Evolutionary conservation across 2,329 filamentous ascomycete species (phyloP).

Genomic region (Cladosporium oxysporum): DNA sequence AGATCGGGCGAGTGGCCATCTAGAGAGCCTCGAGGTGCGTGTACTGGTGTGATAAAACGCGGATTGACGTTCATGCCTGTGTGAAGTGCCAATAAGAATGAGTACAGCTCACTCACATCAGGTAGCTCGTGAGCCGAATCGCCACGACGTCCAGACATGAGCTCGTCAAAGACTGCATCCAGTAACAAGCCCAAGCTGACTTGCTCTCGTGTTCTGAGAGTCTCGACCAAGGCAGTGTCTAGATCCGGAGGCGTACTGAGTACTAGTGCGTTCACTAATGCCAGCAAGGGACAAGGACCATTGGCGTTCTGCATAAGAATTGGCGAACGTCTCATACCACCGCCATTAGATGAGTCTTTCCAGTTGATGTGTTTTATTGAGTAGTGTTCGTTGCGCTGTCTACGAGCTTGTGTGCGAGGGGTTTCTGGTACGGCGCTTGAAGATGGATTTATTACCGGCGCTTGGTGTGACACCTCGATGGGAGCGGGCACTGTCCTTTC

Average conservation of each 20-base stretch:
- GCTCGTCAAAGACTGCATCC: constrained; percentile 88
- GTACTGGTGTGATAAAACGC: constrained; percentile 65
- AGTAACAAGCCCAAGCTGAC: constrained; percentile 83
- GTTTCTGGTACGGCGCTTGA: constrained; percentile 39
- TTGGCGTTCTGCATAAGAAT: constrained; percentile 92
- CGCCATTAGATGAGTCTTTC: constrained; percentile 68
- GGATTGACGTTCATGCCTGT: constrained; percentile 99
- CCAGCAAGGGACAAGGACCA: constrained; percentile 88
- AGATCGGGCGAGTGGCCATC: constrained; percentile 34
- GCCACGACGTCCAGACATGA: constrained; percentile 74
- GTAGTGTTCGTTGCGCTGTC: constrained; percentile 73
- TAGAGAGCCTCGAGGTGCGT: constrained; percentile 25
- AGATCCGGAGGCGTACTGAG: constrained; percentile 71
- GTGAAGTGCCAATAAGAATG: constrained; percentile 83
- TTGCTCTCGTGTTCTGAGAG: constrained; percentile 77
- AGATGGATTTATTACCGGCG: constrained; percentile 22
- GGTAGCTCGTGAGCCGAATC: constrained; percentile 68
- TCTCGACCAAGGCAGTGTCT: constrained; percentile 73
- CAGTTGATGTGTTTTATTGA: constrained; percentile 90
- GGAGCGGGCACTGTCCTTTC: constrained; percentile 17
- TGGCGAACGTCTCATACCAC: constrained; percentile 71
- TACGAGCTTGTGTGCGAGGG: constrained; percentile 42
- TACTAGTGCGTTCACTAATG: constrained; percentile 87
- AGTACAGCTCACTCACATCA: constrained; percentile 84
- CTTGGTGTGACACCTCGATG: constrained; percentile 14